A percentile compares a stretch with the other conserved stretches of the same genome.
These are phyloP conservation scores for Trichomonascus vanleenenianus DNA, from an alignment of 805 yeast species.

Conservation along the genomic window DNA sequence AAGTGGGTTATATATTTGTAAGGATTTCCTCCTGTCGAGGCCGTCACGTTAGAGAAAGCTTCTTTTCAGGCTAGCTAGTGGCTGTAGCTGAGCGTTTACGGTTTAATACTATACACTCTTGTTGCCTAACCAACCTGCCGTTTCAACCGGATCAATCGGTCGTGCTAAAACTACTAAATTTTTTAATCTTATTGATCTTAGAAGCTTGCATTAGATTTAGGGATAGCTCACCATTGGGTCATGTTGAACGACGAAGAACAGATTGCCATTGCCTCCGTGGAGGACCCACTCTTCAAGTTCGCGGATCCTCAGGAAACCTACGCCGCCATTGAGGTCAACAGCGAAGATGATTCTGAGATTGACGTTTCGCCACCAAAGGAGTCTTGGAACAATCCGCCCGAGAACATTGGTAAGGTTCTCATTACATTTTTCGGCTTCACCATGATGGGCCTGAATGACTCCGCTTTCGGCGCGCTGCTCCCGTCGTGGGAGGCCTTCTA, in stretches of 20 bases:
- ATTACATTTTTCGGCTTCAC: constrained; percentile 29
- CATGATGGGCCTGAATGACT: constrained; percentile 51
- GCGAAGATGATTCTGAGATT: neutral
- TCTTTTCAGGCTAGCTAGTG: no score
- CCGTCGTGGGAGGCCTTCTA: constrained; percentile 46
- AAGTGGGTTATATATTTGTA: no score
- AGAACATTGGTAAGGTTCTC: constrained; percentile 9
- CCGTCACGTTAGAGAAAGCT: no score
- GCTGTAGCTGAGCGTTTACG: no score
- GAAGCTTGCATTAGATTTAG: no score
- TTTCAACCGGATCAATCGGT: no score
- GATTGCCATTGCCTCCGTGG: neutral
- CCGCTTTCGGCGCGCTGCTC: constrained; percentile 53
- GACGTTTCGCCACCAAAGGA: constrained; percentile 2
- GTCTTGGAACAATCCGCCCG: constrained; percentile 14
- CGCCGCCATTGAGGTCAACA: neutral
- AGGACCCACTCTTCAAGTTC: constrained; percentile 1
- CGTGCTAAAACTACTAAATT: no score
- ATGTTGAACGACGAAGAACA: neutral
- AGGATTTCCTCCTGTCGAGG: no score
- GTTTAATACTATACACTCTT: no score
- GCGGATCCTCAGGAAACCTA: neutral
- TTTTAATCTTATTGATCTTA: no score
- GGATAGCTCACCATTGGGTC: no score
- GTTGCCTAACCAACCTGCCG: no score